Conservation (phyloP, 352 stramenopile genomes). For the Peronospora destructor region DNA sequence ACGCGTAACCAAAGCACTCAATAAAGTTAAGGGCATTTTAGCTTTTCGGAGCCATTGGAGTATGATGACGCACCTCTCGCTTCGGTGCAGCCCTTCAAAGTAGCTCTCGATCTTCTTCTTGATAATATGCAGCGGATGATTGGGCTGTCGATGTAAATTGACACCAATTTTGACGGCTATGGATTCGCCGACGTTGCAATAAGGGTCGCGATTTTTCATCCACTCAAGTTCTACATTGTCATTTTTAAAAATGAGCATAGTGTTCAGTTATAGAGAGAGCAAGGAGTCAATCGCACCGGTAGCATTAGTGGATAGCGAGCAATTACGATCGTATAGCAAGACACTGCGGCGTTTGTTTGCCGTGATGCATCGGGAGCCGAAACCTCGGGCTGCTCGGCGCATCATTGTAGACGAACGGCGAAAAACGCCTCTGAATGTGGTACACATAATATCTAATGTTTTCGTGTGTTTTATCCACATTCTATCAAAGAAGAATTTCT, state of each 20-base stretch:
- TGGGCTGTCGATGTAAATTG: conserved; percentile 77
- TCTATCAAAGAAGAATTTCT: no score
- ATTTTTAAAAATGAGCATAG: neutral
- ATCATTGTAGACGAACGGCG: conserved; percentile 13
- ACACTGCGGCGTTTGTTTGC: conserved; percentile 4
- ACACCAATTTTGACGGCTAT: conserved; percentile 86
- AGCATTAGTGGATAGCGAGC: conserved; percentile 2
- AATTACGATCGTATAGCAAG: neutral
- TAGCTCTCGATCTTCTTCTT: conserved; percentile 90
- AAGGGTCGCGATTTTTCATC: conserved; percentile 74
- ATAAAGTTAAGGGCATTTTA: neutral
- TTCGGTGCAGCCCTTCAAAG: conserved; percentile 68
- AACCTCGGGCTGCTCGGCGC: conserved; percentile 12
- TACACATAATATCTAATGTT: conserved; percentile 35
- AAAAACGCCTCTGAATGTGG: neutral
- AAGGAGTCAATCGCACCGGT: conserved; percentile 1
- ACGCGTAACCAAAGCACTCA: neutral
- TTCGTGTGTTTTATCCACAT: no score
- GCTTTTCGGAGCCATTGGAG: no score
- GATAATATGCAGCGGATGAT: conserved; percentile 90
- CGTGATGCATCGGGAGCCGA: conserved; percentile 7
- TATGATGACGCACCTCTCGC: conserved; percentile 35
- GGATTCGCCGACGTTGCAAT: conserved; percentile 83
- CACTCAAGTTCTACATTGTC: conserved; percentile 49
- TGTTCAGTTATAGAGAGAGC: neutral